Evolutionary conservation across 768 basidiomycete species (phyloP).

Genomic region (Tephrocybe sp.): DNA sequence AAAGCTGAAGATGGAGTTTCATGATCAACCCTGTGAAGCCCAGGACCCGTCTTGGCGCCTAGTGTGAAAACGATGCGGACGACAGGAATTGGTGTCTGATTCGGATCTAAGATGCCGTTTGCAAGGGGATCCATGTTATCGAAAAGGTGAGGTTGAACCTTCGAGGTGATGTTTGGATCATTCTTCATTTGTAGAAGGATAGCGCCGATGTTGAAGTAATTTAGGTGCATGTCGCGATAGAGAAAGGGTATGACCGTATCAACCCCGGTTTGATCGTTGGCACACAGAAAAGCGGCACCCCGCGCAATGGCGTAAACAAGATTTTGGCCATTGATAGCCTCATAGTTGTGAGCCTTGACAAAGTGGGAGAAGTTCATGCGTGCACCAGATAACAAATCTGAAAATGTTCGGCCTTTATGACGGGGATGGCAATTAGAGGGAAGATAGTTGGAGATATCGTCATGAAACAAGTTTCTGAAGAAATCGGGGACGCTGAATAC

Average conservation of each 20-base stretch:
- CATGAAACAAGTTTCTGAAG: not conserved
- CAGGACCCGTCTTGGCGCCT: too few species aligned
- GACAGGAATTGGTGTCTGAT: slow-evolving; percentile 14
- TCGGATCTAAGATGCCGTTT: slow-evolving; percentile 16
- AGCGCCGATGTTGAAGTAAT: slow-evolving; percentile 19
- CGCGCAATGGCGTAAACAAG: slow-evolving; percentile 20
- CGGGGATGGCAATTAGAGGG: not conserved
- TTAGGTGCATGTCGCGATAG: slow-evolving; percentile 1
- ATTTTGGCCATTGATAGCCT: slow-evolving; percentile 19
- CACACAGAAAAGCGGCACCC: slow-evolving; percentile 28
- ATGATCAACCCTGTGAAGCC: too few species aligned
- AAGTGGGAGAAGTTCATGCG: slow-evolving; percentile 32
- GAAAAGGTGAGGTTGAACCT: too few species aligned
- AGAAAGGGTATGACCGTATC: slow-evolving; percentile 23
- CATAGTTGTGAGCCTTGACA: slow-evolving; percentile 26
- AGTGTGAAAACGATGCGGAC: slow-evolving; percentile 25
- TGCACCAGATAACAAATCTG: slow-evolving; percentile 17
- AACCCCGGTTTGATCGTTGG: slow-evolving; percentile 20
- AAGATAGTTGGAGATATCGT: not conserved
- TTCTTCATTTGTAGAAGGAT: slow-evolving; percentile 27
- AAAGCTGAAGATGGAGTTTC: too few species aligned
- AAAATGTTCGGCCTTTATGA: slow-evolving; percentile 2
- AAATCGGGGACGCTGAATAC: not conserved
- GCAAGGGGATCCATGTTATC: too few species aligned
- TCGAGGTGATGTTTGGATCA: slow-evolving; percentile 1